Base-by-base conservation (phyloP, 345 rosid genomes). In the rapeseed (Brassica napus) region DNA sequence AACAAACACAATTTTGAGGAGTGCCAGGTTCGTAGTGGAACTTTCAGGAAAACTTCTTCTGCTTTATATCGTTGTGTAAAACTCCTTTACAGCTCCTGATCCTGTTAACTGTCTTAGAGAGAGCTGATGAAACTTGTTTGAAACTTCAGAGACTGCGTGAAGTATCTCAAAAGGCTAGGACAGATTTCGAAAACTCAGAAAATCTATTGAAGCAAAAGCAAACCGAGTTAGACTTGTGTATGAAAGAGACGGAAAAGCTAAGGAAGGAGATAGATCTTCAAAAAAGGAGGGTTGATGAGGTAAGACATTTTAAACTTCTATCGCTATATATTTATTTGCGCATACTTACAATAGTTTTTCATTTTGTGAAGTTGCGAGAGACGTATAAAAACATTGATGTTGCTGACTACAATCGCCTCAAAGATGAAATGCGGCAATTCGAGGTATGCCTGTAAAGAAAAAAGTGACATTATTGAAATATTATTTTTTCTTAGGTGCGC, bases 1-100 rank as follows among this genome's bases (percentile, higher is more conserved):
- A 95, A 93, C 84, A 95, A 88, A 83, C 89, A 95, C 84, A 95
- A 91, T 88, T 93, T 95, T 79, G 97, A 90, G 81, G 98, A 93
- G 83, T 90, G 97, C 84, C 93, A 90, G 94, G 98, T 95, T 78
- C 61, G 78, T 72, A 1, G 32, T 44, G 28, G 57, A 69, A 73
- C 67, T 15, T 74, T 80, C 32, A 72, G 44, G 18, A 12, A 49
- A 16, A 37, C 15, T 63, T 76, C 12, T 61, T 59, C 28, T 70
- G 58, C 61, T 65, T 64, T 59, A 31, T 76, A 15, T 67, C 69
- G 18, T 54, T 35, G 39, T 32, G 28, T 23, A 30, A 55, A 57
- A 58, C 63, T 55, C 42, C 49, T 4, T 37, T 72, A 34, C 31
- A 10, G 24, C 65, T 68, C 68, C 74, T n/a, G 42, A 59, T 47